These are phyloP conservation scores for Chytriomyces confervae DNA, from an alignment of 192 early-diverging fungal genomes.

Conservation along the genomic window DNA sequence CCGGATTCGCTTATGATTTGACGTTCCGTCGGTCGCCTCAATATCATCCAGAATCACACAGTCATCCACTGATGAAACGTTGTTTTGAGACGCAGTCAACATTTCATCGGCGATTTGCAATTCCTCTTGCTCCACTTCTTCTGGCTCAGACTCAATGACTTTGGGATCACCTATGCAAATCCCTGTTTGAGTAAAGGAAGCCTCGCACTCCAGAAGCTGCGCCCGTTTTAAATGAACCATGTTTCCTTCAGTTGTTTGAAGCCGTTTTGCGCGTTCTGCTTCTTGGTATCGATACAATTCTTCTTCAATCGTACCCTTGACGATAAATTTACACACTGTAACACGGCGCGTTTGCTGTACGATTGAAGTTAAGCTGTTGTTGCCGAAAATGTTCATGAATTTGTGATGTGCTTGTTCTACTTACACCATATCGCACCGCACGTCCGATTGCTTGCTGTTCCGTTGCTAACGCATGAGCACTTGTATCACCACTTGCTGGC, in stretches of 20 bases:
- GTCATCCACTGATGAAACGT: background rate
- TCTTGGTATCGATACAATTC: conserved; percentile 32
- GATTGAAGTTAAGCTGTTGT: background rate
- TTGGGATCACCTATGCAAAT: background rate
- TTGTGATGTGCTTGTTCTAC: background rate
- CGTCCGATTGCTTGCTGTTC: conserved; percentile 32
- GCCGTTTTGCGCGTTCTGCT: conserved; percentile 16
- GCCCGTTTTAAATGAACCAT: conserved; percentile 19
- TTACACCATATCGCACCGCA: conserved; percentile 26
- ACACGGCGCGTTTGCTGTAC: conserved; percentile 24
- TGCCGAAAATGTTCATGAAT: background rate
- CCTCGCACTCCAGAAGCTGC: conserved; percentile 1
- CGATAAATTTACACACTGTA: conserved; percentile 21
- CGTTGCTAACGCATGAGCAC: conserved; percentile 26
- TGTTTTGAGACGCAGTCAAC: background rate
- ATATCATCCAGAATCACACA: background rate
- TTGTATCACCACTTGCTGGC: conserved; percentile 23
- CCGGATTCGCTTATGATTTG: background rate
- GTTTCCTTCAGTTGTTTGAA: conserved; percentile 15
- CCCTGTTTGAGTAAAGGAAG: background rate
- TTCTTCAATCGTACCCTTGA: conserved; percentile 29
- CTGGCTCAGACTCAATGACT: background rate
- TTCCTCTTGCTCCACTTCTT: background rate
- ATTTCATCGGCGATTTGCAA: background rate
- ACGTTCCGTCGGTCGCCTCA: background rate